Evolutionary conservation across 2,329 filamentous ascomycete species (phyloP).

Genomic region (Microthyrium microscopicum): DNA sequence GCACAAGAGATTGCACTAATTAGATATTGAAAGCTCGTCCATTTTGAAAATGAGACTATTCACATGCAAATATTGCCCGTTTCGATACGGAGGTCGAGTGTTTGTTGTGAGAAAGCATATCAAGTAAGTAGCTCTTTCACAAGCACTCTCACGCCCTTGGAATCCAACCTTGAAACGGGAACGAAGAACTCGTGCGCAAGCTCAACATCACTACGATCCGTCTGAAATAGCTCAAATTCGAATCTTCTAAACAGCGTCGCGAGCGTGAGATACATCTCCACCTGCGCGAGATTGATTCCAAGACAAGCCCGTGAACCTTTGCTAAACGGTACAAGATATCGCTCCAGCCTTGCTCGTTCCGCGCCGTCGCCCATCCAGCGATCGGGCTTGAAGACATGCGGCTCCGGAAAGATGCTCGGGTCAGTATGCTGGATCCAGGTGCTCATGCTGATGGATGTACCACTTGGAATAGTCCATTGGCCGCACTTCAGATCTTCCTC

Average conservation of each 20-base stretch:
- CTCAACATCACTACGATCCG: slow-evolving; percentile 4
- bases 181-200: slow-evolving; percentile 6
- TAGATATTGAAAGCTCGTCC: too few species aligned
- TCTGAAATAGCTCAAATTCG: slow-evolving; percentile 5
- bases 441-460: slow-evolving; percentile 9
- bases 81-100: too few species aligned
- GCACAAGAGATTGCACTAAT: too few species aligned
- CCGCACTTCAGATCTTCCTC: slow-evolving; percentile 9
- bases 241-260: slow-evolving; percentile 6
- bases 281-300: slow-evolving; percentile 39
- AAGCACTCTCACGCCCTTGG: slow-evolving; percentile 22
- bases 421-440: slow-evolving; percentile 17
- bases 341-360: slow-evolving; percentile 14
- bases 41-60: too few species aligned
- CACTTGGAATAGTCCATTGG: slow-evolving; percentile 8
- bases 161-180: slow-evolving; percentile 14
- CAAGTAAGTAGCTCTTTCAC: too few species aligned
- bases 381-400: slow-evolving; percentile 20
- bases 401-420: slow-evolving; percentile 7
- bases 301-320: slow-evolving; percentile 49
- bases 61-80: too few species aligned
- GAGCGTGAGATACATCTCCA: slow-evolving; percentile 6
- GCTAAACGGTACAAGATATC: slow-evolving; percentile 47
- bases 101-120: too few species aligned
- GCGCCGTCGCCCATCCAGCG: slow-evolving; percentile 37